These are phyloP conservation scores for Claviceps cyperi DNA, from an alignment of 2,329 filamentous ascomycete genomes.

Conservation along the genomic window DNA sequence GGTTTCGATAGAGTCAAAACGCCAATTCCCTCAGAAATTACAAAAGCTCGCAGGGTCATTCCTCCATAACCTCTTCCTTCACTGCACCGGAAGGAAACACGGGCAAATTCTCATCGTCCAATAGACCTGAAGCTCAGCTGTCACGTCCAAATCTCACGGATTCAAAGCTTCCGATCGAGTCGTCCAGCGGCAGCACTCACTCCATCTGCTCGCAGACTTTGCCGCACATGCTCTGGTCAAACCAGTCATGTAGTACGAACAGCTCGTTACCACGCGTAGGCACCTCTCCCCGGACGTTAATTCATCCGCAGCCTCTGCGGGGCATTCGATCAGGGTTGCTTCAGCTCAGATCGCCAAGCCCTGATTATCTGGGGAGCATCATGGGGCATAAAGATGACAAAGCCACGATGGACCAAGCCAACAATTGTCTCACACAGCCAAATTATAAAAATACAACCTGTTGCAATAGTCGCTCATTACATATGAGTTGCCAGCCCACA, in stretches of 20 bases:
- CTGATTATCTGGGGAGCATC: slow-evolving; percentile 1
- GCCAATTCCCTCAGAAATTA: slow-evolving; percentile 5
- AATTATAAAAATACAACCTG: neutral
- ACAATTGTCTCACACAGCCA: neutral
- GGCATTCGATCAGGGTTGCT: slow-evolving; percentile 2
- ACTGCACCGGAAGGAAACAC: neutral
- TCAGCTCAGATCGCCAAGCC: neutral
- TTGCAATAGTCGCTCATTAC: neutral
- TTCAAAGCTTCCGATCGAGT: neutral
- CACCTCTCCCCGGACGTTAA: slow-evolving; percentile 1
- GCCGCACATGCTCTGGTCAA: slow-evolving; percentile 2
- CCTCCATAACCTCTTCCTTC: neutral
- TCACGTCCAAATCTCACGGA: neutral
- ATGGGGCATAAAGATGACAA: slow-evolving; percentile 1
- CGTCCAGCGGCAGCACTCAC: slow-evolving; percentile 4
- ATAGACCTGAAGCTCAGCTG: neutral
- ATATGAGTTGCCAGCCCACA: neutral
- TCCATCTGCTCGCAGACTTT: slow-evolving; percentile 3
- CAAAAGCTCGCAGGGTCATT: neutral
- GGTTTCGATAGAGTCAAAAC: slow-evolving; percentile 15
- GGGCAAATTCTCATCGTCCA: neutral
- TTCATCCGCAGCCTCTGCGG: slow-evolving; percentile 14
- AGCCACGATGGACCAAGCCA: neutral
- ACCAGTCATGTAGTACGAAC: slow-evolving; percentile 5
- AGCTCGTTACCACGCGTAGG: slow-evolving; percentile 2